phyloP scores from a whole-genome alignment of 495 filamentous ascomycete genomes.

The Talaromyces wortmannii region DNA sequence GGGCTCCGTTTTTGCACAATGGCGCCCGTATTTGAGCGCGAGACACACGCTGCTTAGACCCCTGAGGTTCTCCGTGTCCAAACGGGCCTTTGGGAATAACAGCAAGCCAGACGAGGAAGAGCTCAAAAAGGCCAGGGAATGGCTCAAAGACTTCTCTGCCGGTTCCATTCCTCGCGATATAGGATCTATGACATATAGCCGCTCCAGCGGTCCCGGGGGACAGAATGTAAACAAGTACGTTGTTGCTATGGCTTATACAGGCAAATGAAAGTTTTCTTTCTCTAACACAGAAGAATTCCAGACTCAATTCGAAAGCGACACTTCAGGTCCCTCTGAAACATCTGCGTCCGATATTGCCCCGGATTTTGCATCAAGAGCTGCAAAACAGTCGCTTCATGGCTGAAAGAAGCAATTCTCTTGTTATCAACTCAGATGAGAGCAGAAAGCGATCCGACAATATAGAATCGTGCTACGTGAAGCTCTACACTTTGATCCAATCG shows the following conservation, averaged over 20 bases:
- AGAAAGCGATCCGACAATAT: constrained; percentile 61
- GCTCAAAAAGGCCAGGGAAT: constrained; percentile 63
- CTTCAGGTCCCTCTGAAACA: constrained; percentile 53
- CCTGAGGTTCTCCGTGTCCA: neutral
- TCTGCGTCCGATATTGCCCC: constrained; percentile 59
- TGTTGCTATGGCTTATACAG: neutral
- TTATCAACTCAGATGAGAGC: constrained; percentile 62
- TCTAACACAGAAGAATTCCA: constrained; percentile 20
- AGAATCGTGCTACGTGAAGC: constrained; percentile 55
- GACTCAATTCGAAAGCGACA: constrained; percentile 90
- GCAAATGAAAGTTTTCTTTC: constrained; percentile 4
- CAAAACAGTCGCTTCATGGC: constrained; percentile 65
- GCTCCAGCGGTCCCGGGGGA: constrained; percentile 88
- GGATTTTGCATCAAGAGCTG: constrained; percentile 56
- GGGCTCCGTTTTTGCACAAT: neutral
- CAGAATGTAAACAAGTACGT: constrained; percentile 96
- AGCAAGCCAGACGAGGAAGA: constrained; percentile 38
- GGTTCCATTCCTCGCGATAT: constrained; percentile 57
- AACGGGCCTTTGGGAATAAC: neutral
- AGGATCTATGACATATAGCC: constrained; percentile 65
- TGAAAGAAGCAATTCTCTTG: constrained; percentile 50
- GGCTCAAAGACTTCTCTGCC: constrained; percentile 60
- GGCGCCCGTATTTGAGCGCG: neutral
- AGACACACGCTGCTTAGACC: neutral
- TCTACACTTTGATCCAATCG: constrained; percentile 49